Evolutionary conservation across 768 basidiomycete genomes (phyloP), one percentile per base, ranked within the genome.

Genomic region (Suillus plorans): DNA sequence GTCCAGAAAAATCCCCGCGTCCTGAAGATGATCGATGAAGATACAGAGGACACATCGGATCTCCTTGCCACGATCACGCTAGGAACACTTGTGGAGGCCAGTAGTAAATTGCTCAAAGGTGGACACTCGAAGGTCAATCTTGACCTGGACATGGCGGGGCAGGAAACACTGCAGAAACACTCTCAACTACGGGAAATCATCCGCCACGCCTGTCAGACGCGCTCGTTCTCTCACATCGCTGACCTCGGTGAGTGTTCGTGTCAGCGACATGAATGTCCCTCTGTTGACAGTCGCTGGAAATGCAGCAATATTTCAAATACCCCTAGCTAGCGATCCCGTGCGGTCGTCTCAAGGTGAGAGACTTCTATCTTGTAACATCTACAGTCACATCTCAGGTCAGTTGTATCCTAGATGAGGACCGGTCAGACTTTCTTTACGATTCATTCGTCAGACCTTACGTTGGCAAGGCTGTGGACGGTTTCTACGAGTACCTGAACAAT

Each of bases 401-500:
- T 50, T 16, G 20, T 20, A 47, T 47, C n/a, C 4, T 31, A 34
- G 31, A 2, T 8, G 10, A 20, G 5, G 52, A 12, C 18, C 9
- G 1, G 7, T 10, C 9, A 20, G 20, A 20, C 22, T 37, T 36
- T 13, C 36, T 57, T 22, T 37, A 57, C 13, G 36, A 14, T 5
- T 60, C 63, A 9, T 64, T 64, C 47, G 41, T 28, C 42, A 44
- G 59, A 36, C 63, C 61, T 37, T 66, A 49, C 36, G 14, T 20
- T 8, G 62, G 65, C 6, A 7, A 44, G 16, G 65, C 65, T 5
- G 66, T 64, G 14, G 66, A 69, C 14, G 64, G 71, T 6, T 69
- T 72, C 44, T 67, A 65, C 36, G 66, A 72, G 39, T 72, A 70
- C 52, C 53, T 72, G 34, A 50, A 47, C n/a, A 50, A 20, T 12